Percentiles rank a stretch among this genome's conserved stretches.
phyloP scores from a whole-genome alignment of 192 early-diverging fungal species.

The Backusella morwellensis region DNA sequence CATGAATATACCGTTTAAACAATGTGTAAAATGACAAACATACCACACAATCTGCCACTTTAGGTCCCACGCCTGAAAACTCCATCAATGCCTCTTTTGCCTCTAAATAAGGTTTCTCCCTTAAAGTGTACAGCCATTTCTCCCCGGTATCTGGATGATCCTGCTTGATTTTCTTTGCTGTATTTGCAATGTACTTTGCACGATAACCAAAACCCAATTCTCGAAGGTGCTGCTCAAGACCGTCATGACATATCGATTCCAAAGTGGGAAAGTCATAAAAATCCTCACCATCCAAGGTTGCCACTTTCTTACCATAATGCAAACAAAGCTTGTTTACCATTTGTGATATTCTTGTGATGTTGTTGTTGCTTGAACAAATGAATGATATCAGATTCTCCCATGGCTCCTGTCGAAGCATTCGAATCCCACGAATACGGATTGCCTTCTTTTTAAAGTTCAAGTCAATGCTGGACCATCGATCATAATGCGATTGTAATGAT shows the following conservation, averaged over 20 bases:
- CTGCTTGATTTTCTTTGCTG: slow-evolving; percentile 46
- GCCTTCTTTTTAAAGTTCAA: slow-evolving; percentile 65
- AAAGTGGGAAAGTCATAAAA: slow-evolving; percentile 76
- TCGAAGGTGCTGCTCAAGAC: slow-evolving; percentile 65
- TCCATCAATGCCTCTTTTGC: slow-evolving; percentile 62
- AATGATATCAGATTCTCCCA: slow-evolving; percentile 87
- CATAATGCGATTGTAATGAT: slow-evolving; percentile 54
- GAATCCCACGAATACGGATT: slow-evolving; percentile 57
- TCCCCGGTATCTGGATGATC: slow-evolving; percentile 49
- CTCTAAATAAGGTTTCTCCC: slow-evolving; percentile 52
- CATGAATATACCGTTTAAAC: background rate
- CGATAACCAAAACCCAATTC: slow-evolving; percentile 92
- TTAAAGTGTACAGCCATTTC: slow-evolving; percentile 63
- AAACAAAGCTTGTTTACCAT: slow-evolving; percentile 69
- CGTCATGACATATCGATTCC: slow-evolving; percentile 44
- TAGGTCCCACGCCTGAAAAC: slow-evolving; percentile 85
- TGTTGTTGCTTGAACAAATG: slow-evolving; percentile 94
- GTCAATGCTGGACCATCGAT: slow-evolving; percentile 58
- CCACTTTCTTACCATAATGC: slow-evolving; percentile 44
- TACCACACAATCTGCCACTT: slow-evolving; percentile 96
- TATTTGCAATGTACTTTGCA: slow-evolving; percentile 85
- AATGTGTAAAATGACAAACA: background rate
- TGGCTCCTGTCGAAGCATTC: slow-evolving; percentile 81
- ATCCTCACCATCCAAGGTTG: slow-evolving; percentile 29
- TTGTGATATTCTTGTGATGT: slow-evolving; percentile 84